Conservation (phyloP, 768 basidiomycete species). For the Suillus lakei region DNA sequence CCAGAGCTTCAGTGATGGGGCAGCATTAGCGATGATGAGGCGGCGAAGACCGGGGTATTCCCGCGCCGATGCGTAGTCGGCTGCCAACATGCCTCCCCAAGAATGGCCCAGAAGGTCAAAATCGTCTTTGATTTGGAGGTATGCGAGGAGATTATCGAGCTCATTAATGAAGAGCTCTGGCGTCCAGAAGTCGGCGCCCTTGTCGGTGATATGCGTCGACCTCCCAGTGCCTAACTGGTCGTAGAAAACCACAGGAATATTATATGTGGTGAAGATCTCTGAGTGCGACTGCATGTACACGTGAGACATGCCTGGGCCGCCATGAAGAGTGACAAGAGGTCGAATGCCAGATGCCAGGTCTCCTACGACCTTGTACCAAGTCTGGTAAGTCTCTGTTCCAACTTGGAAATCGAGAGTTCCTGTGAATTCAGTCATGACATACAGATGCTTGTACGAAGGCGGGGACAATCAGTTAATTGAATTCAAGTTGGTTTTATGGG, state of each 20-base stretch:
- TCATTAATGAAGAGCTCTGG: conserved; percentile 58
- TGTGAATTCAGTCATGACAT: conserved; percentile 25
- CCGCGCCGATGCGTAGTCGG: conserved; percentile 42
- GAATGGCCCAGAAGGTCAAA: conserved; percentile 59
- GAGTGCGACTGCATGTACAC: conserved; percentile 44
- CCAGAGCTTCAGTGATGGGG: conserved; percentile 36
- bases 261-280: conserved; percentile 34
- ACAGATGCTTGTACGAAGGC: not conserved
- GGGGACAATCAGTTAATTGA: not conserved
- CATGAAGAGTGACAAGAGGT: conserved; percentile 50
- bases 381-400: conserved; percentile 36
- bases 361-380: conserved; percentile 51
- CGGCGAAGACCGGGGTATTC: conserved; percentile 43
- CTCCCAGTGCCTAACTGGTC: conserved; percentile 53
- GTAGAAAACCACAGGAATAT: conserved; percentile 51
- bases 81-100: conserved; percentile 60
- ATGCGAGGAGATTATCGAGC: conserved; percentile 50
- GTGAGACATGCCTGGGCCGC: conserved; percentile 50
- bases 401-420: conserved; percentile 24
- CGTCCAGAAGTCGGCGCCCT: conserved; percentile 45
- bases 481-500: not conserved
- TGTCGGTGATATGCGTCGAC: conserved; percentile 48
- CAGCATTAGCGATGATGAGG: conserved; percentile 38
- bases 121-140: conserved; percentile 44
- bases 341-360: conserved; percentile 33